These are phyloP conservation scores for Pythium phragmiticola DNA, from an alignment of 352 stramenopile species.

Conservation along the genomic window DNA sequence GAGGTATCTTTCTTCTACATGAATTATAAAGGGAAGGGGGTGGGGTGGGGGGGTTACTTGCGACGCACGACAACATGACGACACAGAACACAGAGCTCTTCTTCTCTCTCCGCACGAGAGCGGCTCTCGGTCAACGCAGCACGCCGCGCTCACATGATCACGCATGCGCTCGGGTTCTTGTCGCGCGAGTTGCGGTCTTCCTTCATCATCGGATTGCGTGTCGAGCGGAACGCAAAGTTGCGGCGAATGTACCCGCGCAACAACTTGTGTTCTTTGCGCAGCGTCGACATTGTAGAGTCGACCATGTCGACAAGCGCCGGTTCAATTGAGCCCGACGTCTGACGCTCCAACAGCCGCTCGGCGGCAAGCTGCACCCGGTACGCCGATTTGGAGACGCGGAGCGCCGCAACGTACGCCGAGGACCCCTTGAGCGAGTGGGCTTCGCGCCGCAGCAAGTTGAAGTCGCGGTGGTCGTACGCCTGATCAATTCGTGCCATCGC, in stretches of 20 bases:
- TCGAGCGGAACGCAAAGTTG: slow-evolving; percentile 73
- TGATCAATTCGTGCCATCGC: slow-evolving; percentile 57
- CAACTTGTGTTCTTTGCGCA: slow-evolving; percentile 65
- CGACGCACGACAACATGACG: slow-evolving; percentile 9
- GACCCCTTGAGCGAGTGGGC: slow-evolving; percentile 81
- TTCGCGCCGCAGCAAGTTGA: slow-evolving; percentile 55
- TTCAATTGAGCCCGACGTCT: slow-evolving; percentile 29
- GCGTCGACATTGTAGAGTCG: slow-evolving; percentile 37
- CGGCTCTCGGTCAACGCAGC: neutral
- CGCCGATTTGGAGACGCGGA: slow-evolving; percentile 74
- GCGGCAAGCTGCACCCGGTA: slow-evolving; percentile 79
- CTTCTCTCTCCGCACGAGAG: neutral
- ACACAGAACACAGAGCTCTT: slow-evolving; percentile 5
- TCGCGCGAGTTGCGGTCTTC: slow-evolving; percentile 18
- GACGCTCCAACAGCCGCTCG: slow-evolving; percentile 53
- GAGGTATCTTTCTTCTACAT: no score
- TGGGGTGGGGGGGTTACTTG: neutral
- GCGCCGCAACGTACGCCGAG: slow-evolving; percentile 73
- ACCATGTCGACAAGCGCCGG: slow-evolving; percentile 29
- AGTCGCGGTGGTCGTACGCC: slow-evolving; percentile 45
- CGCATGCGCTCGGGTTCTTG: slow-evolving; percentile 13
- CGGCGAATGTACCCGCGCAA: slow-evolving; percentile 73
- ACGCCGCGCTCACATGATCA: slow-evolving; percentile 11
- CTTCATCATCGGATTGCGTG: slow-evolving; percentile 6
- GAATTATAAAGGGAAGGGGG: no score